Evolutionary conservation across 2,329 filamentous ascomycete genomes (phyloP).

Genomic region (Dactylellina haptotyla): DNA sequence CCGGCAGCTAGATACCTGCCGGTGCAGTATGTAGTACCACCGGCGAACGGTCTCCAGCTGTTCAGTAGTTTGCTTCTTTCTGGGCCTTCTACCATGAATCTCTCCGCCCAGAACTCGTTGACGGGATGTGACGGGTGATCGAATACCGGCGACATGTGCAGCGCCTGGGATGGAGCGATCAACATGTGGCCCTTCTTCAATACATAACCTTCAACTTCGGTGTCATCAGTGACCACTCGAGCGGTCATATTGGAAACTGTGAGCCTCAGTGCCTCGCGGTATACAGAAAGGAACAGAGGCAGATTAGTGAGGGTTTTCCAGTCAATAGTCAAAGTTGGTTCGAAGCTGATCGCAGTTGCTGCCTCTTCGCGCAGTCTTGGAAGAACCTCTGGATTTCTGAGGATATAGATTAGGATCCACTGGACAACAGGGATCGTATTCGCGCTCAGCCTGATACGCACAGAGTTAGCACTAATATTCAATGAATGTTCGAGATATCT

Average conservation of each 20-base stretch:
- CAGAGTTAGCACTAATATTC: neutral
- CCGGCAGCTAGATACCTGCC: slow-evolving; percentile 27
- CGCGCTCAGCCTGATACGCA: slow-evolving; percentile 11
- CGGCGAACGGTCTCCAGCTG: slow-evolving; percentile 48
- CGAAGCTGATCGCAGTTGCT: slow-evolving; percentile 19
- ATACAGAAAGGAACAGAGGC: slow-evolving; percentile 25
- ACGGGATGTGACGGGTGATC: slow-evolving; percentile 30
- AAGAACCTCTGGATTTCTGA: slow-evolving; percentile 26
- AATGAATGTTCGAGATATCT: neutral
- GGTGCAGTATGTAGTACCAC: slow-evolving; percentile 33
- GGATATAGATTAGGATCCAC: slow-evolving; percentile 38
- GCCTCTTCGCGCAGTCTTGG: slow-evolving; percentile 22
- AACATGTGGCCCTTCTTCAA: slow-evolving; percentile 37
- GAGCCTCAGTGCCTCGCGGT: slow-evolving; percentile 34
- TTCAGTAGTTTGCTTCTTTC: slow-evolving; percentile 37
- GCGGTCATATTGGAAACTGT: slow-evolving; percentile 37
- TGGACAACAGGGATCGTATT: slow-evolving; percentile 13
- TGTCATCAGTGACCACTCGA: slow-evolving; percentile 27
- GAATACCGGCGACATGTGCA: slow-evolving; percentile 30
- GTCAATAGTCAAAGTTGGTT: slow-evolving; percentile 19
- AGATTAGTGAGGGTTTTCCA: slow-evolving; percentile 17
- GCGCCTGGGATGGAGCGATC: slow-evolving; percentile 29
- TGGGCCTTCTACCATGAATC: slow-evolving; percentile 30
- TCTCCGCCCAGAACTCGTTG: slow-evolving; percentile 41
- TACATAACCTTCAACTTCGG: slow-evolving; percentile 27